phyloP scores from a whole-genome alignment of 2,329 filamentous ascomycete genomes.

The Colletotrichum phormii region DNA sequence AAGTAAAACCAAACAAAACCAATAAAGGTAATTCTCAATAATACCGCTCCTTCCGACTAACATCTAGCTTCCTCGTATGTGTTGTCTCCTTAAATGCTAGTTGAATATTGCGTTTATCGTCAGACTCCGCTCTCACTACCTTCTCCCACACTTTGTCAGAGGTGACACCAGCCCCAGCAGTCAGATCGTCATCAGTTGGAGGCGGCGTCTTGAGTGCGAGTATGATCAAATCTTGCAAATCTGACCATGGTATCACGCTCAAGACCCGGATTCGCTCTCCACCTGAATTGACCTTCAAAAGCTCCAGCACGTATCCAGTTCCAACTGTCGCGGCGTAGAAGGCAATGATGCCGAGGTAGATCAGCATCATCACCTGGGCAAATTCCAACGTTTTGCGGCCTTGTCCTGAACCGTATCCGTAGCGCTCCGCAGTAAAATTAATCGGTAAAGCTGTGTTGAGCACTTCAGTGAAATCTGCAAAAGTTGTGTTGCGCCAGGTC shows the following conservation, averaged over 20 bases:
- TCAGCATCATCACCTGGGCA: not conserved
- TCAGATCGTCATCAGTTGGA: not conserved
- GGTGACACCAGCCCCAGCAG: constrained; percentile 1
- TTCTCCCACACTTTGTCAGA: not conserved
- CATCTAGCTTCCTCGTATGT: not conserved
- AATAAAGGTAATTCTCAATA: not conserved
- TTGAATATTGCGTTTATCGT: not conserved
- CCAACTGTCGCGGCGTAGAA: not conserved
- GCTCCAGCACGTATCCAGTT: not conserved
- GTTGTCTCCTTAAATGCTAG: not conserved
- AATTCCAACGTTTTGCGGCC: not conserved
- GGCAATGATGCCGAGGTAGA: constrained; percentile 5
- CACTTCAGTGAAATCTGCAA: not conserved
- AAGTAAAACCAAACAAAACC: too few species aligned
- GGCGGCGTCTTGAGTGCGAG: not conserved
- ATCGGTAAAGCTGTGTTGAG: not conserved
- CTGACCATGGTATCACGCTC: constrained; percentile 16
- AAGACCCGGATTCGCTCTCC: not conserved
- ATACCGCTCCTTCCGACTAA: not conserved
- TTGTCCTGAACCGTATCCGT: constrained; percentile 17
- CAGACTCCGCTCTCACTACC: not conserved
- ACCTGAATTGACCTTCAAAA: not conserved
- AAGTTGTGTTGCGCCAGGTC: not conserved
- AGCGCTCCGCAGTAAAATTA: not conserved
- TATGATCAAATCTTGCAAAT: constrained; percentile 21